phyloP scores from a whole-genome alignment of 2,329 filamentous ascomycete genomes.

The Chaetomium sp. region DNA sequence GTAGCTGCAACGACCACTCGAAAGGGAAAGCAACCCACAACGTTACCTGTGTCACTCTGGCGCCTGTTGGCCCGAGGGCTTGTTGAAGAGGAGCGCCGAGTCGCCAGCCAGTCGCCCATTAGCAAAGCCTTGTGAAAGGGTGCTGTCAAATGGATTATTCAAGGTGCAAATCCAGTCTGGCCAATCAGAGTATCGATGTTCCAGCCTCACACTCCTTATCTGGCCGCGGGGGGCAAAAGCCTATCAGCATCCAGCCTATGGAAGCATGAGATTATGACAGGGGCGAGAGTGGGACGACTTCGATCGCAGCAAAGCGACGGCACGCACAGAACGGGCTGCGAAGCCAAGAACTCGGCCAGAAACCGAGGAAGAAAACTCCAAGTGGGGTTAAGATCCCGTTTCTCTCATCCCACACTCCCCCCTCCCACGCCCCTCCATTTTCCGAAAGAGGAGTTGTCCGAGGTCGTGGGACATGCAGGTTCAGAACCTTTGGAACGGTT shows the following conservation, averaged over 20 bases:
- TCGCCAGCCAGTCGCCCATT: not conserved
- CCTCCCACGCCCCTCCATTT: no score
- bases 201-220: constrained; percentile 44
- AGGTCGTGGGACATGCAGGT: no score
- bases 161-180: constrained; percentile 32
- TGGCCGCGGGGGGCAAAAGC: constrained; percentile 34
- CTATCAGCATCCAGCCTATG: constrained; percentile 4
- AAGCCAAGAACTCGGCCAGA: constrained; percentile 1
- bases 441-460: no score
- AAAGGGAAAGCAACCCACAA: not conserved
- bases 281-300: constrained; percentile 10
- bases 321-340: constrained; percentile 1
- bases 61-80: not conserved
- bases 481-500: no score
- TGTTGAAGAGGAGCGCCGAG: not conserved
- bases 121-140: constrained; percentile 8
- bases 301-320: not conserved
- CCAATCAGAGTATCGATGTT: constrained; percentile 31
- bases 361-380: constrained; percentile 1
- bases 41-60: not conserved
- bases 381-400: no score
- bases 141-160: constrained; percentile 32
- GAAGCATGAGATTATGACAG: constrained; percentile 5
- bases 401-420: no score
- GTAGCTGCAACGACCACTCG: not conserved